Base-by-base conservation (phyloP, 2,329 filamentous ascomycete genomes). In the Cladosporium austrohemisphaericum region DNA sequence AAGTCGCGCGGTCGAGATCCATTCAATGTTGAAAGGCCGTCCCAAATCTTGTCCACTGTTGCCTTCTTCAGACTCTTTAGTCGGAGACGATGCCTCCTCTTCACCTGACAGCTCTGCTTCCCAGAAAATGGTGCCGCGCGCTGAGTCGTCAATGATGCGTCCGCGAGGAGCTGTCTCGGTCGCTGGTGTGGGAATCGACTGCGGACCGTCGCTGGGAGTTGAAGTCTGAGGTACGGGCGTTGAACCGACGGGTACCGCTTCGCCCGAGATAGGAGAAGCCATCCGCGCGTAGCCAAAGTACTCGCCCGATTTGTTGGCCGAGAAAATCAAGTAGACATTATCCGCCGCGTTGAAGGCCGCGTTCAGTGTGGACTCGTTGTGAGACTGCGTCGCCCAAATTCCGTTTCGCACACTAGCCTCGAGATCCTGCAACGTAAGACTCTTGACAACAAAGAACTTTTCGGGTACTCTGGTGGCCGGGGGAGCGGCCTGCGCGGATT, bases 61-160 rank as follows among this genome's bases (percentile, higher is more conserved):
- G 14, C 66, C 60, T 23, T 69, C 66, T 5, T 68, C 66, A 6
- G 56, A 57, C 8, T 44, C 60, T 63, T 60, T 71, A 16, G 52
- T 50, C 28, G 36, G 14, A 22, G 49, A 50, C 29, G 33, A 46
- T 3, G 46, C 53, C 14, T 51, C 71, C 7, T 70, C 75, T 36
- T 72, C 72, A 16, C 83, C 82, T 0, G 80, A 79, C 25, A 75
- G 68, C 41, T 92, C 85, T 5, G 85, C 84, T 66, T 97, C 92
- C 92, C 92, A 97, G 62, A 97, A 97, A 32, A 96, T 95, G 0
- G 91, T 96, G 0, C 92, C 92, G n/a, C 92, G 80, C 1, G 88
- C 86, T 3, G 88, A 91, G 65, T 97, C 92, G 61, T 95, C 89
- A 38, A 96, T 92, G 51, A 97, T 94, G 48, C 84, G 83, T 19